phyloP scores from a whole-genome alignment of 2,329 filamentous ascomycete genomes.

The Sclerotiophoma versabilis region DNA sequence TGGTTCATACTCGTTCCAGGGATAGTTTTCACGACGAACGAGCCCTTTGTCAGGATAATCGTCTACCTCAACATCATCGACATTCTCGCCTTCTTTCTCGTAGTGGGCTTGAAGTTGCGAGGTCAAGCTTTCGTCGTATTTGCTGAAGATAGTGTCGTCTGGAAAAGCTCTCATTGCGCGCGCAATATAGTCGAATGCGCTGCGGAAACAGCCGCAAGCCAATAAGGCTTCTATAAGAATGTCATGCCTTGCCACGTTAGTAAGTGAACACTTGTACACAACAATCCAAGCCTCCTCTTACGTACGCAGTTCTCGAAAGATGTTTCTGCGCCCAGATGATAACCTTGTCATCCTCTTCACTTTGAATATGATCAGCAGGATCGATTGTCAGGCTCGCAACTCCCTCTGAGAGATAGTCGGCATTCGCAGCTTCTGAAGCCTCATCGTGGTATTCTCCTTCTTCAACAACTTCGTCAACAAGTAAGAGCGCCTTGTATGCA shows the following conservation, averaged over 20 bases:
- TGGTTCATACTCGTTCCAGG: constrained; percentile 69
- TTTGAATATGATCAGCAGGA: not conserved
- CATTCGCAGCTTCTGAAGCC: constrained; percentile 62
- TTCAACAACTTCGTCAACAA: constrained; percentile 80
- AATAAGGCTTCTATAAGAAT: constrained; percentile 63
- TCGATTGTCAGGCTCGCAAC: constrained; percentile 15
- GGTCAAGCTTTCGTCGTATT: constrained; percentile 61
- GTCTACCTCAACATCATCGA: constrained; percentile 57
- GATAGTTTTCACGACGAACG: constrained; percentile 70
- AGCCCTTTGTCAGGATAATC: constrained; percentile 73
- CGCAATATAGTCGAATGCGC: constrained; percentile 70
- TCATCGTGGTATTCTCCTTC: constrained; percentile 82
- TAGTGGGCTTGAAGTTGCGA: constrained; percentile 33
- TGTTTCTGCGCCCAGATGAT: constrained; percentile 28
- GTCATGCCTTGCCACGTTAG: constrained; percentile 36
- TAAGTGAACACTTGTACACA: not conserved
- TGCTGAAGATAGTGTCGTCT: constrained; percentile 62
- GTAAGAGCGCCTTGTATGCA: constrained; percentile 86
- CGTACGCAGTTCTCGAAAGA: constrained; percentile 43
- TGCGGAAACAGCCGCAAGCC: constrained; percentile 69
- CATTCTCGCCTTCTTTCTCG: constrained; percentile 26
- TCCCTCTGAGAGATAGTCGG: constrained; percentile 27
- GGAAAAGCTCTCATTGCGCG: constrained; percentile 66
- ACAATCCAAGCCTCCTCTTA: constrained; percentile 4
- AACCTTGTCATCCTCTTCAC: not conserved